These are phyloP conservation scores for Skeletonema costatum DNA, from an alignment of 108 stramenopile species.

Conservation along the genomic window DNA sequence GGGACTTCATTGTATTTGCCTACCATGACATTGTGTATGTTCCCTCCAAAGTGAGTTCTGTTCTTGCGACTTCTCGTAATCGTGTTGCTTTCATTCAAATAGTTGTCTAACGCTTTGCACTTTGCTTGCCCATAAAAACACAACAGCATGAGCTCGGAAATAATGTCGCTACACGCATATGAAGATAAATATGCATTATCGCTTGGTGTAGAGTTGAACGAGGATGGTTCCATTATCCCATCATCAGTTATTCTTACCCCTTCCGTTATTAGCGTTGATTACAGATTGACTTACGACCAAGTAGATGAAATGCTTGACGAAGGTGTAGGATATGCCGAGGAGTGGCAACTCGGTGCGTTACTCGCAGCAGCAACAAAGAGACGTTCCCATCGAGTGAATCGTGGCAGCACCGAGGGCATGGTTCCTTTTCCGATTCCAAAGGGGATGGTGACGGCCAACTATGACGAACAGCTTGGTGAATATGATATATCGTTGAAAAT, in stretches of 20 bases:
- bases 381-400: slow-evolving; percentile 55
- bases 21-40: slow-evolving; percentile 63
- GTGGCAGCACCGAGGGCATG: slow-evolving; percentile 68
- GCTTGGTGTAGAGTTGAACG: slow-evolving; percentile 66
- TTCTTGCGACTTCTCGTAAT: background rate
- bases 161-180: slow-evolving; percentile 65
- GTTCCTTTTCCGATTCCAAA: slow-evolving; percentile 73
- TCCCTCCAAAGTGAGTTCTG: slow-evolving; percentile 59
- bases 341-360: slow-evolving; percentile 84
- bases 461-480: slow-evolving; percentile 26
- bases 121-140: background rate
- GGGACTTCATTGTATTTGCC: slow-evolving; percentile 77
- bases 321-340: slow-evolving; percentile 76
- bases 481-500: slow-evolving; percentile 56
- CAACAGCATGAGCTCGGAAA: slow-evolving; percentile 42
- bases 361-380: slow-evolving; percentile 61
- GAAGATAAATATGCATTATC: slow-evolving; percentile 61
- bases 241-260: slow-evolving; percentile 60
- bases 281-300: slow-evolving; percentile 80
- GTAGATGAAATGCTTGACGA: slow-evolving; percentile 85
- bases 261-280: slow-evolving; percentile 64
- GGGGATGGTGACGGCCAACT: slow-evolving; percentile 32
- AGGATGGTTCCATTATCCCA: slow-evolving; percentile 70
- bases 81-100: background rate
- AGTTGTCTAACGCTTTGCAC: background rate